These are phyloP conservation scores for Heritiera littoralis DNA, from an alignment of 345 rosid genomes.

Conservation along the genomic window DNA sequence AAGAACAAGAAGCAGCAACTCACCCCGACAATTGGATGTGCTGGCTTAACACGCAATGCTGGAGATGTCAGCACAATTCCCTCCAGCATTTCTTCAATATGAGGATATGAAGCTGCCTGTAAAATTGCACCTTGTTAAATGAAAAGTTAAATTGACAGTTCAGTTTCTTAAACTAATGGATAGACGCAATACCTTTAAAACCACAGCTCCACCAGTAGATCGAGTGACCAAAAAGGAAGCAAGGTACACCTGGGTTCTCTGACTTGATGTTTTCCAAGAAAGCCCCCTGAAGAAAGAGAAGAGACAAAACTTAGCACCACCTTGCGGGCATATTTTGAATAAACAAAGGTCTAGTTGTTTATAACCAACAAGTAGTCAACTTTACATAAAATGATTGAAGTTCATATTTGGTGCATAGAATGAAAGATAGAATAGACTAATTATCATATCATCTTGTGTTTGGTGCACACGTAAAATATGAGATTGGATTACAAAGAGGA, in stretches of 20 bases:
- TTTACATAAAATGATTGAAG: too few species aligned
- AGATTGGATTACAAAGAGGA: too few species aligned
- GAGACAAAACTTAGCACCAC: neutral
- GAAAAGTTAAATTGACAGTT: slow-evolving; percentile 10
- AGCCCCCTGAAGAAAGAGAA: slow-evolving; percentile 53
- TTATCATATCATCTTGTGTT: too few species aligned
- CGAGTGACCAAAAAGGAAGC: slow-evolving; percentile 98
- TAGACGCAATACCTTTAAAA: slow-evolving; percentile 64
- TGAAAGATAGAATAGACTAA: too few species aligned
- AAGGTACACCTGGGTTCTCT: slow-evolving; percentile 81
- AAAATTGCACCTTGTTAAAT: slow-evolving; percentile 17
- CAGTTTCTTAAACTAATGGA: neutral
- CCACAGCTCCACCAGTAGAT: slow-evolving; percentile 98
- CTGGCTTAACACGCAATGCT: slow-evolving; percentile 91
- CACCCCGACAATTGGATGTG: slow-evolving; percentile 94
- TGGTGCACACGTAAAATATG: too few species aligned
- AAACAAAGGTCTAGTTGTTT: neutral
- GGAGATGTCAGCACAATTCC: slow-evolving; percentile 89
- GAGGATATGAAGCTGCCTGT: slow-evolving; percentile 70
- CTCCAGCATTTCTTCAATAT: slow-evolving; percentile 60
- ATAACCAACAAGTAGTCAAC: neutral
- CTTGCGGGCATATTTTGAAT: neutral
- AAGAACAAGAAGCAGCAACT: slow-evolving; percentile 22
- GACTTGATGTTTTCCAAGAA: slow-evolving; percentile 78
- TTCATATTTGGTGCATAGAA: too few species aligned